Conservation (phyloP, 345 rosid species). For the Rhodamnia argentea region DNA sequence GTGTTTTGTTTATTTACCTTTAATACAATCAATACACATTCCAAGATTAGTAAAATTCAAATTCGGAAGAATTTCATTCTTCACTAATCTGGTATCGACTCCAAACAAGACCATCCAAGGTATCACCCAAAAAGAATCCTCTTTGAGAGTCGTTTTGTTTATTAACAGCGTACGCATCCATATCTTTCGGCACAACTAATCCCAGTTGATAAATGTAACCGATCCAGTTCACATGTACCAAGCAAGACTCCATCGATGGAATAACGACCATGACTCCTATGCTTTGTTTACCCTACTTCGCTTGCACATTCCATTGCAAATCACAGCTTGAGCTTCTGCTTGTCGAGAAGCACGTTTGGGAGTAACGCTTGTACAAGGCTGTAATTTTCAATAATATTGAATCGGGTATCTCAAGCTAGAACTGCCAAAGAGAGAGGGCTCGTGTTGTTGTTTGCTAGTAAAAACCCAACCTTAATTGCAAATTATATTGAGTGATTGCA, state of each 20-base stretch:
- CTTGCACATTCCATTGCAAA: not conserved
- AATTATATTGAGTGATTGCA: not conserved
- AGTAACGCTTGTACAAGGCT: not conserved
- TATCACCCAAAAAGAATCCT: not conserved
- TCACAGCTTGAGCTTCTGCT: not conserved
- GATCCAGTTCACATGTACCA: not conserved
- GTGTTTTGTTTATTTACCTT: not conserved
- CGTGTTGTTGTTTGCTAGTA: not conserved
- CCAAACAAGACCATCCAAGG: not conserved
- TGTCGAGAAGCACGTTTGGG: not conserved
- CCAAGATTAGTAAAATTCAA: not conserved
- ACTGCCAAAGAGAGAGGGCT: not conserved
- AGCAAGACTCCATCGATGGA: not conserved
- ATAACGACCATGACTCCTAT: not conserved
- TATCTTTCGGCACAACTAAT: not conserved
- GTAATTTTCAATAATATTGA: not conserved
- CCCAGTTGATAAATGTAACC: not conserved
- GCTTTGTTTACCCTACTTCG: not conserved
- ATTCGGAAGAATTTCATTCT: not conserved
- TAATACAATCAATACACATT: slow-evolving; percentile 1
- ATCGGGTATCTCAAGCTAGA: not conserved
- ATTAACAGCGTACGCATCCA: not conserved
- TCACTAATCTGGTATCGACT: not conserved
- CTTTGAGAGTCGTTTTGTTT: not conserved
- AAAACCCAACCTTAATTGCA: not conserved